A percentile compares a stretch with the other conserved stretches of the same genome.
Conservation (phyloP, 2,329 filamentous ascomycete genomes). For the Beauveria medogensis region DNA sequence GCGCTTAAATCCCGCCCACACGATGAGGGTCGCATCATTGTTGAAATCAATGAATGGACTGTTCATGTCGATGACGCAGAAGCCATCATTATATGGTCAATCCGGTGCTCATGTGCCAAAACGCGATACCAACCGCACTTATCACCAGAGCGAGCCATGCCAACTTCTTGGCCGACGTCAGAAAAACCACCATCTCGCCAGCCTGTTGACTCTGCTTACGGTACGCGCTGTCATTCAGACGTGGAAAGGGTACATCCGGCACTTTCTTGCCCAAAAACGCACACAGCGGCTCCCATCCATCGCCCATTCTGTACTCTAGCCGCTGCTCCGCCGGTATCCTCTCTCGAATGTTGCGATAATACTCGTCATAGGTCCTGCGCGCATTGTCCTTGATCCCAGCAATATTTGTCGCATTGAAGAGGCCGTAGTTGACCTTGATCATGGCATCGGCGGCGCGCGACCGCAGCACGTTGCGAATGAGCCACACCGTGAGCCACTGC, state of each 20-base stretch:
- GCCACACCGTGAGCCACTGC: background rate
- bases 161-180: background rate
- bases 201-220: background rate
- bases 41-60: no score
- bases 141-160: background rate
- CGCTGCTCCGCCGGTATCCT: constrained; percentile 17
- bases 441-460: constrained; percentile 12
- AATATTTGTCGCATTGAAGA: background rate
- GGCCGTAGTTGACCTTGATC: constrained; percentile 1
- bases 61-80: no score
- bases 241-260: constrained; percentile 22
- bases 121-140: background rate
- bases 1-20: no score
- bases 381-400: constrained; percentile 7
- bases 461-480: background rate
- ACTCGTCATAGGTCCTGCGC: constrained; percentile 17
- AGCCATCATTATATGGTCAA: no score
- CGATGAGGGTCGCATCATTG: no score
- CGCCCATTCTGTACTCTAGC: constrained; percentile 21
- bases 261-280: constrained; percentile 24
- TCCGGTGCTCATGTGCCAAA: background rate
- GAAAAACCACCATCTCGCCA: background rate
- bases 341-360: constrained; percentile 20
- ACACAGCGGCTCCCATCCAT: constrained; percentile 28
- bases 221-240: constrained; percentile 17